phyloP scores from a whole-genome alignment of 306 rosid species.

The Pachyrhizus erosus region DNA sequence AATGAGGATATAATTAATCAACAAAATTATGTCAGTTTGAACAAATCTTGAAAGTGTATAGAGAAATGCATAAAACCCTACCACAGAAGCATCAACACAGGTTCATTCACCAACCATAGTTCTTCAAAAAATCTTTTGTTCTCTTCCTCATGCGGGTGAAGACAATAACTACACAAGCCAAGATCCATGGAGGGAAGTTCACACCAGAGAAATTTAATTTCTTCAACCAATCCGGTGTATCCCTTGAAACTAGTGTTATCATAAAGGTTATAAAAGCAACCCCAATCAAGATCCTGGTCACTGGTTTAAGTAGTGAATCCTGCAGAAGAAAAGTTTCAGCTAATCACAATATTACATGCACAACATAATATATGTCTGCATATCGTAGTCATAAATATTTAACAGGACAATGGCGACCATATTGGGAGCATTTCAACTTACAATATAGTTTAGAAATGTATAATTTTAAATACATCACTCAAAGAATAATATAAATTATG shows the following conservation, averaged over 20 bases:
- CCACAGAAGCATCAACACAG: conserved; percentile 11
- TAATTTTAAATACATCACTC: neutral
- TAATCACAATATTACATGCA: neutral
- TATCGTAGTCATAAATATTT: neutral
- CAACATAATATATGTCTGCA: neutral
- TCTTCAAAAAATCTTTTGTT: conserved; percentile 70
- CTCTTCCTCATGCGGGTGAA: conserved; percentile 88
- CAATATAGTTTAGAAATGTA: neutral
- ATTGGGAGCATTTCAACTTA: neutral
- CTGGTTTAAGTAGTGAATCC: conserved; percentile 84
- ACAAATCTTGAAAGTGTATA: conserved; percentile 15
- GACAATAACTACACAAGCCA: conserved; percentile 85
- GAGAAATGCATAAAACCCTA: conserved; percentile 32
- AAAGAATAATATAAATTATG: neutral
- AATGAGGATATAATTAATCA: conserved; percentile 4
- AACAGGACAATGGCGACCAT: neutral
- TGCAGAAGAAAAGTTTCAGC: conserved; percentile 45
- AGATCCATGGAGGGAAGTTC: conserved; percentile 86
- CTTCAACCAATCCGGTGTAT: conserved; percentile 71
- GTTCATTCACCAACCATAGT: conserved; percentile 35
- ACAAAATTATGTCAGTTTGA: conserved; percentile 22
- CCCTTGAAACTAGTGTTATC: conserved; percentile 64
- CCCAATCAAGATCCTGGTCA: conserved; percentile 77
- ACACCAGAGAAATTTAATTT: conserved; percentile 63
- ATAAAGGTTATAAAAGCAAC: conserved; percentile 66